Evolutionary conservation across 768 basidiomycete species (phyloP).

Genomic region (Boletus sp.): DNA sequence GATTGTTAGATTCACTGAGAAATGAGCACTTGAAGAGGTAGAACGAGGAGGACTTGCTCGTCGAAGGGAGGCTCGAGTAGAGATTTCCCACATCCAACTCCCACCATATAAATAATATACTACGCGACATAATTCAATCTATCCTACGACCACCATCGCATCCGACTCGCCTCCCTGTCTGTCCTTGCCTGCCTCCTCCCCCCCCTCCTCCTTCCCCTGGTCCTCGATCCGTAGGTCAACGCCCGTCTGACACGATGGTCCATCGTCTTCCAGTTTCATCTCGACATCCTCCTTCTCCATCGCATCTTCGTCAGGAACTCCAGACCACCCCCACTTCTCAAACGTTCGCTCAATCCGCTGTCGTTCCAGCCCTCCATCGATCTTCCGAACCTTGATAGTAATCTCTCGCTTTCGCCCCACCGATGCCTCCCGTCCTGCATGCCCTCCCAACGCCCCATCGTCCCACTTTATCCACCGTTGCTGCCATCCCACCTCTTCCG

Average conservation of each 20-base stretch:
- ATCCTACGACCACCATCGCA: constrained; percentile 18
- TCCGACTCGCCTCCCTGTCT: not conserved
- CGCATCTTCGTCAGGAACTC: constrained; percentile 1
- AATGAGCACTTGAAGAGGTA: not conserved
- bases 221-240: constrained; percentile 1
- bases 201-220: constrained; percentile 6
- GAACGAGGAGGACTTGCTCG: not conserved
- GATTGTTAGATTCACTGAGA: not conserved
- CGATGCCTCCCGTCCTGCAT: constrained; percentile 33
- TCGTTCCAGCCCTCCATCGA: constrained; percentile 56
- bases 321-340: constrained; percentile 65
- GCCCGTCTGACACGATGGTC: constrained; percentile 1
- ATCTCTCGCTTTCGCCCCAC: constrained; percentile 46
- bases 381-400: constrained; percentile 56
- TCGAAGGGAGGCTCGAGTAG: not conserved
- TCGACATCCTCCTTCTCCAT: constrained; percentile 23
- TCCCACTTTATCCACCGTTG: constrained; percentile 42
- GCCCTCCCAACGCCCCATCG: constrained; percentile 26
- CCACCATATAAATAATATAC: constrained; percentile 1
- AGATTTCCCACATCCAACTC: constrained; percentile 13
- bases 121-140: constrained; percentile 6
- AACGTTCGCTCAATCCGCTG: constrained; percentile 66
- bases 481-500: constrained; percentile 43
- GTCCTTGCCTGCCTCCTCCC: constrained; percentile 1
- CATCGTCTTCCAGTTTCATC: constrained; percentile 28